Evolutionary conservation across 305 asterid genomes (phyloP).

Genomic region (Fraxinus ornus): DNA sequence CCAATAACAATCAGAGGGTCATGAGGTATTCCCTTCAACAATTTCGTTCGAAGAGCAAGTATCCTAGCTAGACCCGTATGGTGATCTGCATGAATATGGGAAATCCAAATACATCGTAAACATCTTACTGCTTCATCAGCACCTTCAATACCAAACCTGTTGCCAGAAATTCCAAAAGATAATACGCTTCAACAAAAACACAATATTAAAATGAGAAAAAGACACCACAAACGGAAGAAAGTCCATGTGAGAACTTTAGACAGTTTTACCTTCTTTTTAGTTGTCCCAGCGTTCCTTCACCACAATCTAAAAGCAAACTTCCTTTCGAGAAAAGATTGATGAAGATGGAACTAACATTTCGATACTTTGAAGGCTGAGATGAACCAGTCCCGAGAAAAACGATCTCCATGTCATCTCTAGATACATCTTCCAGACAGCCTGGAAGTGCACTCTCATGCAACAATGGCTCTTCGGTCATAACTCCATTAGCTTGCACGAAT

Average conservation of each 20-base stretch:
- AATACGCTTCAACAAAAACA: not conserved
- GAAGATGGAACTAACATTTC: constrained; percentile 40
- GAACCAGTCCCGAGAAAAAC: constrained; percentile 97
- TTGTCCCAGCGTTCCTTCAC: constrained; percentile 94
- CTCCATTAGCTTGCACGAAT: constrained; percentile 15
- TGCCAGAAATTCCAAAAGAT: constrained; percentile 11
- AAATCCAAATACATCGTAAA: constrained; percentile 82
- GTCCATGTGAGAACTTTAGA: not conserved
- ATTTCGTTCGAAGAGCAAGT: constrained; percentile 65
- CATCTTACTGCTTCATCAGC: constrained; percentile 75
- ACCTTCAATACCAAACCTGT: constrained; percentile 72
- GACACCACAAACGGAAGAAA: not conserved
- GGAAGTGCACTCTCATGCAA: constrained; percentile 52
- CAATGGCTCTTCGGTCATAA: constrained; percentile 72
- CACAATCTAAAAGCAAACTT: constrained; percentile 77
- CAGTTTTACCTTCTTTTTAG: constrained; percentile 69
- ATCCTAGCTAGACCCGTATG: constrained; percentile 93
- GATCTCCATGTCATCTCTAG: constrained; percentile 83
- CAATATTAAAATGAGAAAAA: not conserved
- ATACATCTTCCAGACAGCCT: constrained; percentile 66
- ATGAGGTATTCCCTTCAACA: constrained; percentile 57
- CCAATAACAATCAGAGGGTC: constrained; percentile 77
- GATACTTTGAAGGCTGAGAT: constrained; percentile 92
- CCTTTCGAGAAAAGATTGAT: constrained; percentile 81
- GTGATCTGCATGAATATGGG: constrained; percentile 97